Conservation (phyloP, 2,329 filamentous ascomycete species). For the Ophiosphaerella narmari region DNA sequence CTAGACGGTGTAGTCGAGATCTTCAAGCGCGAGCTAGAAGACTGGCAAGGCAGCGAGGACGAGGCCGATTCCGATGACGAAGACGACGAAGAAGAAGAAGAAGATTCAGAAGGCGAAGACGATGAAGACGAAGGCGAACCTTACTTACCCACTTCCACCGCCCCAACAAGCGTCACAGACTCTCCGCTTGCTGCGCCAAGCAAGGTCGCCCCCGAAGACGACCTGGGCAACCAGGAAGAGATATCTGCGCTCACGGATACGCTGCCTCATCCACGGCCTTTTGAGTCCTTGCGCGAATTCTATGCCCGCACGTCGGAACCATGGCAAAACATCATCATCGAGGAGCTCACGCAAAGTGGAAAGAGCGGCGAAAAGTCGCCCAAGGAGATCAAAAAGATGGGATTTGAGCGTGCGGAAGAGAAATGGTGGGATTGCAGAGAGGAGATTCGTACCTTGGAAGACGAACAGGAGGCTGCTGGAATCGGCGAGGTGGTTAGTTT, state of each 20-base stretch:
- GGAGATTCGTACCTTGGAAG: slow-evolving; percentile 87
- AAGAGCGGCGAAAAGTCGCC: slow-evolving; percentile 67
- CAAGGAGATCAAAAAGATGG: slow-evolving; percentile 91
- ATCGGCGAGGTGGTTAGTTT: slow-evolving; percentile 94
- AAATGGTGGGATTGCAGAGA: slow-evolving; percentile 99
- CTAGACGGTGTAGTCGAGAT: slow-evolving; percentile 92
- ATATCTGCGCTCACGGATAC: slow-evolving; percentile 67
- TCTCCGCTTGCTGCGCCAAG: slow-evolving; percentile 20
- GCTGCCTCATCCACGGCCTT: slow-evolving; percentile 77
- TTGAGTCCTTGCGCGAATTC: slow-evolving; percentile 90
- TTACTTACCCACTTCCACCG: slow-evolving; percentile 48
- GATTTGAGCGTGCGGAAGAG: slow-evolving; percentile 88
- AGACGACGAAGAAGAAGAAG: slow-evolving; percentile 53
- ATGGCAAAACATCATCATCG: slow-evolving; percentile 88
- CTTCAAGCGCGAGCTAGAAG: slow-evolving; percentile 81
- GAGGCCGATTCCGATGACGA: slow-evolving; percentile 47
- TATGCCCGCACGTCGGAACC: slow-evolving; percentile 84
- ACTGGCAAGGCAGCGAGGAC: slow-evolving; percentile 69
- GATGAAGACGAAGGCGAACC: slow-evolving; percentile 27
- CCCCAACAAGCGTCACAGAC: slow-evolving; percentile 54
- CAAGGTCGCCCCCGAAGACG: slow-evolving; percentile 43
- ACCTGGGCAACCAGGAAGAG: slow-evolving; percentile 55
- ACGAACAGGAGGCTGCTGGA: slow-evolving; percentile 93
- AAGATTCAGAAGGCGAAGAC: slow-evolving; percentile 58
- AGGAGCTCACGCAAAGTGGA: slow-evolving; percentile 66